These are phyloP conservation scores for Puccinia novopanici DNA, from an alignment of 1,284 basidiomycete genomes.

Conservation along the genomic window DNA sequence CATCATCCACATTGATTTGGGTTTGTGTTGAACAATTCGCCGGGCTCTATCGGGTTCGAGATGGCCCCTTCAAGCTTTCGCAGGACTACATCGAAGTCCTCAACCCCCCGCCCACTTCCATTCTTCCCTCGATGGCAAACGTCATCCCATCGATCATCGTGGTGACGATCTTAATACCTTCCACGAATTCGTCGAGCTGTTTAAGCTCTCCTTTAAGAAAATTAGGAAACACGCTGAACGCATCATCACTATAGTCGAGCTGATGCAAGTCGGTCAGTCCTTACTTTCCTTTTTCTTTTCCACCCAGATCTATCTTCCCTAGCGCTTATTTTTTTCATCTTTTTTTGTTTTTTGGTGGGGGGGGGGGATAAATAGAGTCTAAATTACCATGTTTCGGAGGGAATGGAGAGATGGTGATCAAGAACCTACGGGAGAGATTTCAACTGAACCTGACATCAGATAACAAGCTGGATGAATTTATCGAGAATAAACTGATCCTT, in stretches of 20 bases:
- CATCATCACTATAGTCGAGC: slow-evolving; percentile 89
- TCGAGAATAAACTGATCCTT: slow-evolving; percentile 77
- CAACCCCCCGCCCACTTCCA: slow-evolving; percentile 61
- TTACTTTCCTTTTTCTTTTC: not conserved
- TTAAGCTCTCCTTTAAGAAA: slow-evolving; percentile 89
- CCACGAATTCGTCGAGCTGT: slow-evolving; percentile 79
- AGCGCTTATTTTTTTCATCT: not conserved
- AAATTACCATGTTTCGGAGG: slow-evolving; percentile 82
- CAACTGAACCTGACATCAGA: slow-evolving; percentile 84
- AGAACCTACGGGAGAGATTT: slow-evolving; percentile 85
- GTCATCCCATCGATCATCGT: slow-evolving; percentile 10
- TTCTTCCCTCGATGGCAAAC: slow-evolving; percentile 3
- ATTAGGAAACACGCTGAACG: slow-evolving; percentile 95
- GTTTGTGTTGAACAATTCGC: slow-evolving; percentile 95
- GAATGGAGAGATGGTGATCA: slow-evolving; percentile 84
- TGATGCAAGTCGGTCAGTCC: slow-evolving; percentile 84
- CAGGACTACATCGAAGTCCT: slow-evolving; percentile 93
- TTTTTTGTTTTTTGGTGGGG: not conserved
- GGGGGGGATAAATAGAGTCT: slow-evolving; percentile 74
- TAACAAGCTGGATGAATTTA: slow-evolving; percentile 76
- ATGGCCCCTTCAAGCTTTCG: slow-evolving; percentile 97
- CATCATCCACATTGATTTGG: slow-evolving; percentile 94
- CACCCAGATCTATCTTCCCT: not conserved
- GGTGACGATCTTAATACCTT: slow-evolving; percentile 67
- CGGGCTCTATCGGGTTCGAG: slow-evolving; percentile 83